Evolutionary conservation across 176 grass and related monocot species (phyloP), one percentile per base, ranked within the genome.

Genomic region (Carex pumila): DNA sequence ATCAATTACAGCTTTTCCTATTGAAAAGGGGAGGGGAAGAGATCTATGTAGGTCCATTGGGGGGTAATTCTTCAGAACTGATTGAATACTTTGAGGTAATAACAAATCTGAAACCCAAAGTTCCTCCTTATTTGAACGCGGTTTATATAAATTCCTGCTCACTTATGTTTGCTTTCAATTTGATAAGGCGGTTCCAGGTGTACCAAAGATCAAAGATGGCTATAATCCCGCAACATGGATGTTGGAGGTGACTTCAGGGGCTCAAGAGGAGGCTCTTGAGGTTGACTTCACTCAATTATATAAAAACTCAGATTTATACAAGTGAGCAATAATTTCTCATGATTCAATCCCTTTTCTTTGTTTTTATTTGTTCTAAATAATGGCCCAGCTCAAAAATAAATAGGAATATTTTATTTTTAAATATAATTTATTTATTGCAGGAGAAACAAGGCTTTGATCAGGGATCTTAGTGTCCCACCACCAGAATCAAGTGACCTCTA

Each of bases 221-320:
- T 93, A 98, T 31, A 98, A 98, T 79, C 92, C 95, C 7, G 91
- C 95, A 61, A 93, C 95, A 83, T 94, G 95, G 95, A 98, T 98
- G 95, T 21, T 98, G 82, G 95, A 98, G 88, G 86, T 91, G 53
- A 93, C 91, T 15, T 53, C 92, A 61, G 15, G 17, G 0, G 53
- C 79, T 52, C 95, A 95, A 80, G 95, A 95, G 87, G 87, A 90
- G 13, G 29, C 74, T 25, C 63, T 95, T 34, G 91, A 83, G 62
- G 80, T 94, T 80, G 80, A 93, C 84, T 98, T 94, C 70, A 84
- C 41, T 72, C 88, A 90, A 43, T 34, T 90, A 34, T 98, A 94
- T 84, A 98, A 91, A 84, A 90, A 98, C 6, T 94, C 92, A 52
- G 89, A 93, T 69, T 88, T 98, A 56, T 91, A 91, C 79, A 83